Evolutionary conservation across 2,329 filamentous ascomycete species (phyloP), one percentile per base, ranked within the genome.

Genomic region (Chaetomium sp.): DNA sequence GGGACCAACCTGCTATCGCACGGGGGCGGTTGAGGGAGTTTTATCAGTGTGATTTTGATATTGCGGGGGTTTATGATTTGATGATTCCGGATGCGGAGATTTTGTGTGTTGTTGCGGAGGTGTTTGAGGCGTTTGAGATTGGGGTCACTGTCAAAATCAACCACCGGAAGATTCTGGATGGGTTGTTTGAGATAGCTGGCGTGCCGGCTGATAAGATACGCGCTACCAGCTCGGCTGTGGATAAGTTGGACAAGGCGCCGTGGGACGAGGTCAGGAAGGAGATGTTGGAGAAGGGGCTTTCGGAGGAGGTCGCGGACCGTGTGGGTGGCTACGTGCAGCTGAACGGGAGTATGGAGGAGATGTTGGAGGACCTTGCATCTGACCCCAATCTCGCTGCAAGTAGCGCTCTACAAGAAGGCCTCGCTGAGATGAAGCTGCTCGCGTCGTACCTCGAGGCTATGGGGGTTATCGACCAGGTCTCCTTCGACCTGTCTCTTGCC

Each of bases 401-500:
- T 65, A 79, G 79, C 55, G 84, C 82, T 19, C 87, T 91, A 69
- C 88, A 88, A 74, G 80, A 85, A 52, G 91, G 52, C 1, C 6
- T 54, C 49, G 81, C 82, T 49, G 91, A 96, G 61, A 87, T 96
- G 81, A 79, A 81, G 12, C 75, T 90, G 9, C 80, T 96, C 5
- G 89, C 92, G 70, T 79, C 81, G 54, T 96, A 95, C 70, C 80
- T 95, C n/a, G 84, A 91, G 62, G 84, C 85, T 8, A 91, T 92
- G 67, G 80, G 82, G 54, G 84, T 87, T 2, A 75, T 89, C 35
- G 81, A 87, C 63, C 81, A 81, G 55, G 80, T 96, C 56, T 94
- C 89, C 0, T 92, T 96, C 68, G 91, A 96, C 69, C 82, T 96
- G 64, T 91, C 87, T 38, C 79, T 96, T 46, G 91, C 91, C 32